Evolutionary conservation across 2,329 filamentous ascomycete species (phyloP).

Genomic region (Trichophyton mentagrophytes): DNA sequence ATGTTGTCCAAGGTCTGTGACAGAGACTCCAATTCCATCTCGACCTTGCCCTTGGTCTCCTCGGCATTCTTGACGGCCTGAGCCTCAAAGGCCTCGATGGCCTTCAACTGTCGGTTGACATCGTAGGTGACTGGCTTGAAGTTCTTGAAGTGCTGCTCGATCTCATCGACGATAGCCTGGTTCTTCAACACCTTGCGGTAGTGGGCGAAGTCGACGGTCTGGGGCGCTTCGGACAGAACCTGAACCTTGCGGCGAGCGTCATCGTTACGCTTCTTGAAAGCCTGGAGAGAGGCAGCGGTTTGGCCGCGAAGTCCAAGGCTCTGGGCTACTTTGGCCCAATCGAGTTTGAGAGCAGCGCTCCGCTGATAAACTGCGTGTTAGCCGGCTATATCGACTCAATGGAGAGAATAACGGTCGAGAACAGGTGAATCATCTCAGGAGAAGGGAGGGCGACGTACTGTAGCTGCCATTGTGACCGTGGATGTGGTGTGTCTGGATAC

Average conservation of each 20-base stretch:
- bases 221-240: slow-evolving; percentile 68
- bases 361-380: slow-evolving; percentile 43
- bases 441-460: not conserved
- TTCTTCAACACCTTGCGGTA: slow-evolving; percentile 94
- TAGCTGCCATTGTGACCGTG: slow-evolving; percentile 2
- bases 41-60: slow-evolving; percentile 92
- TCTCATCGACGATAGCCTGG: slow-evolving; percentile 86
- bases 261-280: slow-evolving; percentile 99
- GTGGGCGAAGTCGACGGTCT: slow-evolving; percentile 79
- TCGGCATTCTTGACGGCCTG: slow-evolving; percentile 95
- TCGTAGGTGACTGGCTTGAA: slow-evolving; percentile 95
- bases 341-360: slow-evolving; percentile 97
- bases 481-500: not conserved
- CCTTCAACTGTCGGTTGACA: slow-evolving; percentile 85
- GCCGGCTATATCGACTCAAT: slow-evolving; percentile 12
- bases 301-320: slow-evolving; percentile 93
- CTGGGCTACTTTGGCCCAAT: slow-evolving; percentile 90
- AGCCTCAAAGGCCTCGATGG: slow-evolving; percentile 93
- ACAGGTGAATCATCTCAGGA: not conserved
- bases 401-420: not conserved
- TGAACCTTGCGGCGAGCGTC: slow-evolving; percentile 91
- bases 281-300: slow-evolving; percentile 78
- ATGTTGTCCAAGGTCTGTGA: slow-evolving; percentile 95
- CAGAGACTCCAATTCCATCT: slow-evolving; percentile 85
- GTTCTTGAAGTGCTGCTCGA: slow-evolving; percentile 83